Evolutionary conservation across 108 stramenopile genomes (phyloP).

Genomic region (Conticribra guillardii): DNA sequence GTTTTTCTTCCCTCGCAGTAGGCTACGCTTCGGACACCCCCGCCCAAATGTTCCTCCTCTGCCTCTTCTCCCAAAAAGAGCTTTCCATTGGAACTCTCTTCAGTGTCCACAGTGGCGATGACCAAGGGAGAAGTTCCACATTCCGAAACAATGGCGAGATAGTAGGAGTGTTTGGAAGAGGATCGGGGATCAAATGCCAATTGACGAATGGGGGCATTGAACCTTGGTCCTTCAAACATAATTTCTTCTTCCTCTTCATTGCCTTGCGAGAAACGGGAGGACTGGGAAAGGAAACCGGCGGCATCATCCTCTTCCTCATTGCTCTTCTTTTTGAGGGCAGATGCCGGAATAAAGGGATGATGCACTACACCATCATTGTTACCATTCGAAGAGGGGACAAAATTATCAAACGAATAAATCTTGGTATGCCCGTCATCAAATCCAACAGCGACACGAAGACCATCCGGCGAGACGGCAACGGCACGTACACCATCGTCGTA

Average conservation of each 20-base stretch:
- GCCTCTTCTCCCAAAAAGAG: conserved; percentile 46
- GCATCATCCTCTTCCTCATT: neutral
- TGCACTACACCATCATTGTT: neutral
- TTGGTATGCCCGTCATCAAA: conserved; percentile 64
- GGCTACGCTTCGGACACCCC: conserved; percentile 61
- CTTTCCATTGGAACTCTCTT: conserved; percentile 9
- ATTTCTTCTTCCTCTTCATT: conserved; percentile 14
- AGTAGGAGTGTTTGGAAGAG: conserved; percentile 19
- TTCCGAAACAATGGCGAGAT: conserved; percentile 68
- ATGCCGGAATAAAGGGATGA: neutral
- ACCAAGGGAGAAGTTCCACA: conserved; percentile 43
- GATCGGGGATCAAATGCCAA: conserved; percentile 56
- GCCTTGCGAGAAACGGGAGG: conserved; percentile 4
- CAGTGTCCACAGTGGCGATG: conserved; percentile 54
- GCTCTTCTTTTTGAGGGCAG: neutral
- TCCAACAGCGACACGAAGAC: conserved; percentile 69
- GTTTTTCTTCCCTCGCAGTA: conserved; percentile 8
- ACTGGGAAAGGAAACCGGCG: neutral
- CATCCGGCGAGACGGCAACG: conserved; percentile 65
- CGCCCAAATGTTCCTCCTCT: conserved; percentile 42
- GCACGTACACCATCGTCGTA: conserved; percentile 72
- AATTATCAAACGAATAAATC: conserved; percentile 56
- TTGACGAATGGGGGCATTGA: conserved; percentile 66
- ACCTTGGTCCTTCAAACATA: conserved; percentile 48
- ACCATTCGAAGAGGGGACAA: neutral